Evolutionary conservation across 2,329 filamentous ascomycete genomes (phyloP), one percentile per base, ranked within the genome.

Genomic region (Didymella exigua): DNA sequence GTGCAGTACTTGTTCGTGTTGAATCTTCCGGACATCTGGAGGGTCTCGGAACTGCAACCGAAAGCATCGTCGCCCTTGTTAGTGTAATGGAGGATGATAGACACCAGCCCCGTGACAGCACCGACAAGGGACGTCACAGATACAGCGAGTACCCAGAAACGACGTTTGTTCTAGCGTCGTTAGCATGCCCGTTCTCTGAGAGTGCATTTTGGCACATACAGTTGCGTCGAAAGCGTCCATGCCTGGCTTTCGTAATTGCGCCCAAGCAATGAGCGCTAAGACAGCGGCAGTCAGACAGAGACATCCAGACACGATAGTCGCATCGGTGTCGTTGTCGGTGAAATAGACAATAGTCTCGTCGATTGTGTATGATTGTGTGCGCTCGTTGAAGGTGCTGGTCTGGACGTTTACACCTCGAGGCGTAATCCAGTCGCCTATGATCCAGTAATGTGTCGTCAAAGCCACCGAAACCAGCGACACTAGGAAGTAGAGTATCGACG

Each of bases 381-480:
- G 61, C 2, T 63, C 58, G 37, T 64, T 54, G 47, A 65, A 63
- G 10, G 49, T 37, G 24, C 27, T 42, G 6, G 62, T 66, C 8
- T 47, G 54, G 6, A 68, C 51, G n/a, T 48, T 45, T 2, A 72
- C 41, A 29, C 60, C 65, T 44, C 62, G 52, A 11, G 61, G 54
- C 24, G 66, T 53, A 7, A 72, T 50, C 61, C 66, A 71, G 45
- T 72, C 69, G 26, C 62, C 64, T 9, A 69, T 49, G 27, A 71
- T 66, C 68, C 68, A 72, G 49, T 71, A 72, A 40, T 67, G 60
- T 5, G 60, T 62, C 8, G 67, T 70, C 29, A 74, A 58, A 26
- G 63, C 60, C 19, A 70, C 65, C 9, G 68, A 69, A 14, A 68
- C 47, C 11, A 70, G 26, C 1, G 70, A 74, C 29, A 72, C 43